Base-by-base conservation (phyloP, 257 asterid genomes). In the Anisodus tanguticus region DNA sequence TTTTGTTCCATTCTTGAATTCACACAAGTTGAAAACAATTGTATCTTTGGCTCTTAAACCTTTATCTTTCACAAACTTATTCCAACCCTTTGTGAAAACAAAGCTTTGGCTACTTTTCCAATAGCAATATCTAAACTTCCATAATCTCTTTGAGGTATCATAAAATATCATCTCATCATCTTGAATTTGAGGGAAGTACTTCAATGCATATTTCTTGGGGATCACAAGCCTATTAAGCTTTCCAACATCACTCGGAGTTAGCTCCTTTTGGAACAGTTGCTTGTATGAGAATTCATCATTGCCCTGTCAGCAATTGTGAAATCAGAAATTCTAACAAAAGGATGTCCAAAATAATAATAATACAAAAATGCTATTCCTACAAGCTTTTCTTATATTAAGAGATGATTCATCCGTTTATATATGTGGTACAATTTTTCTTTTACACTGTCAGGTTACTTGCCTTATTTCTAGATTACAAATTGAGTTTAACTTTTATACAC, bases 61-160 rank as follows among this genome's bases (percentile, higher is more conserved):
- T 58, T 92, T 93, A 0, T 87, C 95, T 55, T 82, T 90, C 0
- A 90, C 95, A 76, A 91, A 94, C 3, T 89, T 64, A 47, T 89
- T 92, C 98, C 99, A 95, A 0, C 99, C 98, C 77, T 90, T 86
- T 0, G 98, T 93, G 87, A 95, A 92, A 43, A 89, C 97, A 31
- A 83, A 93, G 39, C 97, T 95, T 39, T 92, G 95, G 87, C 98
- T 94, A 19, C 98, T 95, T 82, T 86, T 89, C 93, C 98, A 95
- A 31, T 91, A 94, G 17, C 97, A 92, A 41, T 90, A 91, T 1
- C 94, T 87, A 15, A 95, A 93, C 79, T 86, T 90, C 99, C 98
- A 94, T 3, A 86, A 66, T 84, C 83, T 87, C 91, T 83, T 92
- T 17, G 89, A 81, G 4, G 84, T 82, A 6, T 94, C 97, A 1